Base-by-base conservation (phyloP, 129 eudicot genomes). In the Tanacetum coccineum region DNA sequence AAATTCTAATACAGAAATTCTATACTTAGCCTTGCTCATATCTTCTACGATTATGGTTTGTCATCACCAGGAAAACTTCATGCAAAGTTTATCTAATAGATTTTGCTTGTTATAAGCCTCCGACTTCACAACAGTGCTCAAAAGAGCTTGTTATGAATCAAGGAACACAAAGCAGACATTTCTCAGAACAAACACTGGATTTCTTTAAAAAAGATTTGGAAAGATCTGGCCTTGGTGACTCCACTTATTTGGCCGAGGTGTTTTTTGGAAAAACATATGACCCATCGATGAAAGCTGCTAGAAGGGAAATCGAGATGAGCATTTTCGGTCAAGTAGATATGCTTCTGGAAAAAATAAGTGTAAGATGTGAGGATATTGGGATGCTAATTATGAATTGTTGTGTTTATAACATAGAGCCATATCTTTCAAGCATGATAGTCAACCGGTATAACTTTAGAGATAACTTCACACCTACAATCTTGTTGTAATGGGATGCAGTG, bases 401-500 rank as follows among this genome's bases (percentile, higher is more conserved):
- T 7, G 7, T 82, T 25, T 79, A 76, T 53, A 73, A 74, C 62
- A 56, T 55, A 9, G 59, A 59, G 20, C 91, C 85, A 5, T 81
- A 81, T 10, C 71, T 85, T 21, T 58, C 79, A 3, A 56, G 74
- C 50, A 59, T 70, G 40, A 70, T 85, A 11, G 79, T 82, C 13
- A 85, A 85, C 55, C 75, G 40, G 0, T 82, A 81, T 59, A 85
- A 81, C 74, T 74, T 85, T 5, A 76, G 52, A 25, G 78, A 74
- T 5, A 45, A 66, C 48, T 36, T 79, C 51, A 18, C 9, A 81
- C 63, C 61, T 81, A 81, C 62, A 81, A 79, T 58, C 78, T 85
- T 12, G 13, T 40, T 55, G 91, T 87, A 9, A 85, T 85, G 91
- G 87, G 91, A n/a, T 85, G 91, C 68, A 81, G 77, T 47, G 82